Evolutionary conservation across 2,329 filamentous ascomycete species (phyloP).

Genomic region (Aspergillus pseudonomiae): DNA sequence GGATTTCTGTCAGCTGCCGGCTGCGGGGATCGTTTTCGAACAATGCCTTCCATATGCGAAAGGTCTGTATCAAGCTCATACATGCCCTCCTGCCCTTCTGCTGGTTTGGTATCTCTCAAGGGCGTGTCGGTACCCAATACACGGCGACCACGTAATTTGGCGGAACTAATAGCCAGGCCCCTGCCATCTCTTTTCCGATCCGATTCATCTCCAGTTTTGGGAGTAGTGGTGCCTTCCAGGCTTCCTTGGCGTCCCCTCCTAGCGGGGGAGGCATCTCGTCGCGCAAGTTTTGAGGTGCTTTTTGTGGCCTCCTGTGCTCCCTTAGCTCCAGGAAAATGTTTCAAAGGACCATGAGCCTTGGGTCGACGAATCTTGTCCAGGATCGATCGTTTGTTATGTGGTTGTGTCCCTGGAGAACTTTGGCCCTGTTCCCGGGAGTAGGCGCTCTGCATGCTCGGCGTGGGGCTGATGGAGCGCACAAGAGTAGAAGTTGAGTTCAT

Average conservation of each 20-base stretch:
- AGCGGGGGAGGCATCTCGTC: slow-evolving; percentile 37
- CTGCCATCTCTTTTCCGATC: slow-evolving; percentile 45
- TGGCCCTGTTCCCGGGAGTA: slow-evolving; percentile 53
- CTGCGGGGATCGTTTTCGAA: slow-evolving; percentile 69
- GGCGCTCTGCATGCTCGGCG: slow-evolving; percentile 71
- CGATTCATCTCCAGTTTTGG: slow-evolving; percentile 35
- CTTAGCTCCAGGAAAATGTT: slow-evolving; percentile 36
- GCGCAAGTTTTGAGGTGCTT: slow-evolving; percentile 28
- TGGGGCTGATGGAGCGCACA: slow-evolving; percentile 76
- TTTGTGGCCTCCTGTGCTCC: slow-evolving; percentile 32
- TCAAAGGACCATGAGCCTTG: slow-evolving; percentile 40
- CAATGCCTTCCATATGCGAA: slow-evolving; percentile 86
- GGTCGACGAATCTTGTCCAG: slow-evolving; percentile 59
- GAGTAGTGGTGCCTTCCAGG: slow-evolving; percentile 31
- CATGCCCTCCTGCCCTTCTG: slow-evolving; percentile 61
- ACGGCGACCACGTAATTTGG: slow-evolving; percentile 39
- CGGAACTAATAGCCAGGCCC: slow-evolving; percentile 34
- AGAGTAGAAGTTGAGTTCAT: slow-evolving; percentile 55
- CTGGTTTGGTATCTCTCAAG: slow-evolving; percentile 29
- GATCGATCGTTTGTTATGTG: slow-evolving; percentile 50
- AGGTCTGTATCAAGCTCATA: slow-evolving; percentile 87
- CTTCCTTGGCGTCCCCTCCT: slow-evolving; percentile 39
- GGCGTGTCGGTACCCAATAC: slow-evolving; percentile 3
- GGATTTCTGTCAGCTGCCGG: slow-evolving; percentile 65
- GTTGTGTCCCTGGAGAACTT: slow-evolving; percentile 40